Evolutionary conservation across 768 basidiomycete genomes (phyloP).

Genomic region (Leccinellum rugosiceps): DNA sequence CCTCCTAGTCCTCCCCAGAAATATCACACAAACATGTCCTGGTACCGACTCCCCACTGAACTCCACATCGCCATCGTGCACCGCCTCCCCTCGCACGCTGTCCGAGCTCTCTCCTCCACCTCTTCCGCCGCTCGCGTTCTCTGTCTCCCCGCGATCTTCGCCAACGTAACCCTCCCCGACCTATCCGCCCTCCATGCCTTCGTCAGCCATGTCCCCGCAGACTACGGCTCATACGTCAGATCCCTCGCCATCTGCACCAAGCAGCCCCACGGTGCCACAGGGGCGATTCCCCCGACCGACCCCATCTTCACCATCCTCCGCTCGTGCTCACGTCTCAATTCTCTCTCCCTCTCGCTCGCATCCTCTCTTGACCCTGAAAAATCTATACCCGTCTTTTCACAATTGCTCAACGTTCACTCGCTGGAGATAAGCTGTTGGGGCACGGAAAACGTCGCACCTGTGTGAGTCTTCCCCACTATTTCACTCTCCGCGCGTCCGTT

Average conservation of each 20-base stretch:
- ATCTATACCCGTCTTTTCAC: conserved; percentile 22
- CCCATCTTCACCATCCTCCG: conserved; percentile 49
- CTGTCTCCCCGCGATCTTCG: conserved; percentile 59
- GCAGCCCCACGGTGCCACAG: conserved; percentile 30
- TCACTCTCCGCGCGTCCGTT: background rate
- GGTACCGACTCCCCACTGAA: conserved; percentile 62
- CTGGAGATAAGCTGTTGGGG: conserved; percentile 25
- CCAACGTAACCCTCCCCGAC: conserved; percentile 49
- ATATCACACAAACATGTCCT: conserved; percentile 27
- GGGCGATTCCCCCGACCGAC: conserved; percentile 39
- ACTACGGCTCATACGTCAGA: conserved; percentile 51
- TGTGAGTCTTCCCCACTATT: conserved; percentile 29
- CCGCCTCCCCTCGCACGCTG: conserved; percentile 42
- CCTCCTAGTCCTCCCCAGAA: background rate
- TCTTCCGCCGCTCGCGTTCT: conserved; percentile 49
- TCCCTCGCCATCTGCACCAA: conserved; percentile 45
- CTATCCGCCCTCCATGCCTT: conserved; percentile 49
- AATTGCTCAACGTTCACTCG: conserved; percentile 14
- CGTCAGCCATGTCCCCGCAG: conserved; percentile 51
- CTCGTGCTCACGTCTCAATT: conserved; percentile 43
- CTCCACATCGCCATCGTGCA: conserved; percentile 60
- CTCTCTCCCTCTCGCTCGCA: conserved; percentile 28
- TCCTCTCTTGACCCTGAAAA: conserved; percentile 17
- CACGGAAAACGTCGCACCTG: conserved; percentile 33
- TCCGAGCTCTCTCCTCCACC: conserved; percentile 47